A percentile compares a stretch with the other conserved stretches of the same genome.
Conservation (phyloP, 192 early-diverging fungal genomes). For the Rhizophlyctis rosea region DNA sequence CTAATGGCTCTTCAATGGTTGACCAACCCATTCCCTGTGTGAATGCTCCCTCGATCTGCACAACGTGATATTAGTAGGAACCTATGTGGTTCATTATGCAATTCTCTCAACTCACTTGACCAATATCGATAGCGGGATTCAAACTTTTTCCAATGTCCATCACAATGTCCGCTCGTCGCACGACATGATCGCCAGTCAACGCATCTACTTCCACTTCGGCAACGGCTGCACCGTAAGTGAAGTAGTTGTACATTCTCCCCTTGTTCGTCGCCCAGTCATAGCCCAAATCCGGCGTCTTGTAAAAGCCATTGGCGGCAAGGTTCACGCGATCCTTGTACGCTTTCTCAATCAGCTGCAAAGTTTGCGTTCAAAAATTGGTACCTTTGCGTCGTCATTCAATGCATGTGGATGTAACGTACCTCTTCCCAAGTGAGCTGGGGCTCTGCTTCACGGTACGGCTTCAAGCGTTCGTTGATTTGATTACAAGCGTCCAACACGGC, state of each 20-base stretch:
- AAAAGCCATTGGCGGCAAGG: conserved; percentile 80
- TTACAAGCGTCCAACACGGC: conserved; percentile 78
- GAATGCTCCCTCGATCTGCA: conserved; percentile 79
- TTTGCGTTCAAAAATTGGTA: background rate
- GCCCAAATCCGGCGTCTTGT: conserved; percentile 74
- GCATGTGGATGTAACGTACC: conserved; percentile 11
- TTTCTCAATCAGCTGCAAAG: conserved; percentile 43
- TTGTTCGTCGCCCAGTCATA: conserved; percentile 69
- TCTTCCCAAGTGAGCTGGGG: conserved; percentile 49
- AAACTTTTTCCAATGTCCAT: conserved; percentile 86
- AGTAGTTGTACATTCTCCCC: conserved; percentile 76
- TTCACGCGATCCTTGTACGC: conserved; percentile 80
- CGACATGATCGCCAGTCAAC: conserved; percentile 76
- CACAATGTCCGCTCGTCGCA: conserved; percentile 67
- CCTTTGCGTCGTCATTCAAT: background rate
- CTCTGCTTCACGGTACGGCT: conserved; percentile 65
- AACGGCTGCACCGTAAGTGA: conserved; percentile 76
- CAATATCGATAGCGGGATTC: conserved; percentile 85
- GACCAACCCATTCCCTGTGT: conserved; percentile 81
- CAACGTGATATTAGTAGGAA: background rate
- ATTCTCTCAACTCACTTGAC: conserved; percentile 50
- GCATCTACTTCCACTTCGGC: conserved; percentile 85
- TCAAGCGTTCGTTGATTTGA: conserved; percentile 65
- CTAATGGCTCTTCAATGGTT: conserved; percentile 78
- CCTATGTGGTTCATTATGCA: too few relatives aligned